Percentiles rank a stretch among this genome's conserved stretches.
These are phyloP conservation scores for Berberis vulgaris DNA, from an alignment of 164 flowering plant genomes.

Conservation along the genomic window DNA sequence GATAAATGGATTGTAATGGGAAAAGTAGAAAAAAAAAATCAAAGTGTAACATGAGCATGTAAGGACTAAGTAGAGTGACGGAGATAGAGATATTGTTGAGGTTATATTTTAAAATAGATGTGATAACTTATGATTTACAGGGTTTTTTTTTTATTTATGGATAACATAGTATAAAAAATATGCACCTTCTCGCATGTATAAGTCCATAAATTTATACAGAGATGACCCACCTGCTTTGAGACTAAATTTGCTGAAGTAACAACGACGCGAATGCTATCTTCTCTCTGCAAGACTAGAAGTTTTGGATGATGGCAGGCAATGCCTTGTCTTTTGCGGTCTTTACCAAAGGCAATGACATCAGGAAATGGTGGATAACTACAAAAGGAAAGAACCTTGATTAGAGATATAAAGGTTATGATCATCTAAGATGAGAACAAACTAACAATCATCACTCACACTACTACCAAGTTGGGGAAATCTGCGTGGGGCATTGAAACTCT, in stretches of 20 bases:
- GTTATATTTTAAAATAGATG: too few species aligned
- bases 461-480: conserved; percentile 60
- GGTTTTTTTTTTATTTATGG: too few species aligned
- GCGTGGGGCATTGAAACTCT: conserved; percentile 49
- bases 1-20: too few species aligned
- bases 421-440: not conserved
- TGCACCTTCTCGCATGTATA: not conserved
- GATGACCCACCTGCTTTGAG: conserved; percentile 53
- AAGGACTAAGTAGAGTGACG: too few species aligned
- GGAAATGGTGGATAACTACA: conserved; percentile 84
- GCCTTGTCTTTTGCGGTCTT: conserved; percentile 60
- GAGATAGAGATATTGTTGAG: too few species aligned
- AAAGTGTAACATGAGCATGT: too few species aligned
- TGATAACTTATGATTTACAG: too few species aligned
- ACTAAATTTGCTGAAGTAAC: conserved; percentile 86
- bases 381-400: conserved; percentile 1
- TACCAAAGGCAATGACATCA: conserved; percentile 72
- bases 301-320: conserved; percentile 98
- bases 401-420: not conserved
- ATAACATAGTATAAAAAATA: too few species aligned
- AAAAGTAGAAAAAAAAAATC: too few species aligned
- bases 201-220: not conserved
- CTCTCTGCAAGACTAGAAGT: conserved; percentile 67
- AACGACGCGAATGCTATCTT: conserved; percentile 60
- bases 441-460: conserved; percentile 48